Percentiles rank a stretch among this genome's conserved stretches.
phyloP scores from a whole-genome alignment of 2,329 filamentous ascomycete genomes.

The Ophiostoma himal-ulmi region DNA sequence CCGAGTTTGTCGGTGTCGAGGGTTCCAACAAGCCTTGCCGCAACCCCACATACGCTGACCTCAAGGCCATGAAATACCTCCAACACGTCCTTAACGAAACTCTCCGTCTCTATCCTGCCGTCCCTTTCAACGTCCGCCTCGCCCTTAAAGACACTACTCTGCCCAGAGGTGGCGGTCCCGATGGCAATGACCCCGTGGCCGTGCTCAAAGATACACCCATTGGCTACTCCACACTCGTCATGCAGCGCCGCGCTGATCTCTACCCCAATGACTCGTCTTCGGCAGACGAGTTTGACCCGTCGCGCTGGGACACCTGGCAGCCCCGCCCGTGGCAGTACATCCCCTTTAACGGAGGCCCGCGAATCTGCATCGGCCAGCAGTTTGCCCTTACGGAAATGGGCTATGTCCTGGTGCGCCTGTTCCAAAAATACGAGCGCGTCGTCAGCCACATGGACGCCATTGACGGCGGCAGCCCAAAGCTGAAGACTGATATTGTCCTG shows the following conservation, averaged over 20 bases:
- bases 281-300: conserved; percentile 53
- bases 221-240: conserved; percentile 60
- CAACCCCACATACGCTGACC: conserved; percentile 64
- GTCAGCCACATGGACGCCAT: conserved; percentile 52
- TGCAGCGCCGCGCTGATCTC: conserved; percentile 64
- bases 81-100: conserved; percentile 69
- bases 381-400: conserved; percentile 73
- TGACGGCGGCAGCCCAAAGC: conserved; percentile 47
- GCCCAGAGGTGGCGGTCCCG: conserved; percentile 62
- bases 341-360: conserved; percentile 68
- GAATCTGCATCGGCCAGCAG: conserved; percentile 74
- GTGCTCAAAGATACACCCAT: conserved; percentile 61
- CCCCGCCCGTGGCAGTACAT: conserved; percentile 66
- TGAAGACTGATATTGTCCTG: conserved; percentile 57
- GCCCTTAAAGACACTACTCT: conserved; percentile 69
- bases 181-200: conserved; percentile 56
- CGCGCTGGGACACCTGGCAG: conserved; percentile 60
- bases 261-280: conserved; percentile 49
- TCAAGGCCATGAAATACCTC: conserved; percentile 85
- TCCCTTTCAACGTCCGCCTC: conserved; percentile 73
- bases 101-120: conserved; percentile 68
- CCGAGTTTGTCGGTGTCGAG: conserved; percentile 55
- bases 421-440: conserved; percentile 64
- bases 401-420: conserved; percentile 65
- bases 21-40: neutral